These are phyloP conservation scores for Arthrobotrys sphaeroides DNA, from an alignment of 2,329 filamentous ascomycete species.

Conservation along the genomic window DNA sequence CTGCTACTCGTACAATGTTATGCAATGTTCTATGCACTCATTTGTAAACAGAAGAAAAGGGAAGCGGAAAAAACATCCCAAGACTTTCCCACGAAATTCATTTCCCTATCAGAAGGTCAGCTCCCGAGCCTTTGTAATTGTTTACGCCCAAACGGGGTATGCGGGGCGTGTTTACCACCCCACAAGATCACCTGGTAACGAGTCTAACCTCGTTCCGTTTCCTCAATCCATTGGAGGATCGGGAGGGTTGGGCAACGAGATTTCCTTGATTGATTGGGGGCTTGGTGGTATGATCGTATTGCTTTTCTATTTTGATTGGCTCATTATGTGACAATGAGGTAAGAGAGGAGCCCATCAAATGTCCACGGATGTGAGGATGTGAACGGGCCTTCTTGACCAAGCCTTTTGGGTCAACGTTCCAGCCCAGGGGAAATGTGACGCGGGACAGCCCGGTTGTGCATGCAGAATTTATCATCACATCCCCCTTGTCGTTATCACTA, in stretches of 20 bases:
- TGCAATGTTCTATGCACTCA: too few relatives aligned
- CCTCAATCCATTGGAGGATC: slow-evolving; percentile 7
- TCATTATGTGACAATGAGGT: slow-evolving; percentile 5
- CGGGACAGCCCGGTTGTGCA: slow-evolving; percentile 19
- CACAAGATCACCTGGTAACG: slow-evolving; percentile 23
- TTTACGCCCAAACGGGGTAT: slow-evolving; percentile 7
- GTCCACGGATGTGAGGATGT: background rate
- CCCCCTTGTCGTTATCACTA: background rate
- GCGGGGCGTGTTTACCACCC: slow-evolving; percentile 22
- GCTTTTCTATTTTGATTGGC: background rate
- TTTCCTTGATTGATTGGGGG: background rate
- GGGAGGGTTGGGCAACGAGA: too few relatives aligned
- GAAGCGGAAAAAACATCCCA: background rate
- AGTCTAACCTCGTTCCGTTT: slow-evolving; percentile 12
- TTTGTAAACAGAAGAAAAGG: background rate
- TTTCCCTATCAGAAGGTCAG: background rate
- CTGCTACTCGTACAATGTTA: background rate
- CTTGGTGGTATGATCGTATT: slow-evolving; percentile 3
- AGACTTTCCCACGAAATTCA: background rate
- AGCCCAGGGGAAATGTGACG: background rate
- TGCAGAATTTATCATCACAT: slow-evolving; percentile 8
- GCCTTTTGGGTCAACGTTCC: background rate
- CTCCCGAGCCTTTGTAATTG: background rate
- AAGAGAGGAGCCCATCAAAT: background rate
- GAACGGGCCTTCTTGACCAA: background rate